A percentile compares a stretch with the other conserved stretches of the same genome.
phyloP scores from a whole-genome alignment of 2,329 filamentous ascomycete genomes.

The Arthrobotrys sinensis region DNA sequence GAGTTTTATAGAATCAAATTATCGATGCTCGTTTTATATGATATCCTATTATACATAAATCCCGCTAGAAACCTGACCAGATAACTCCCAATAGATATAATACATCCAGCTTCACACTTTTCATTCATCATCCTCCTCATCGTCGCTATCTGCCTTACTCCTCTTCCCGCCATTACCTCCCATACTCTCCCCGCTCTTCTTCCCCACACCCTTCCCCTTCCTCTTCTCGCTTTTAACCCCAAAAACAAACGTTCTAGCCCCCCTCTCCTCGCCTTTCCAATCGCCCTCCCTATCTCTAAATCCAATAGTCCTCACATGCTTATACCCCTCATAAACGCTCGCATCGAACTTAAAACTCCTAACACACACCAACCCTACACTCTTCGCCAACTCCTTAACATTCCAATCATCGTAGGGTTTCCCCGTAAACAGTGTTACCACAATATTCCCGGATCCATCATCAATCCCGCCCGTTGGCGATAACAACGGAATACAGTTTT shows the following conservation, averaged over 20 bases:
- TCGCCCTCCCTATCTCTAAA: conserved; percentile 61
- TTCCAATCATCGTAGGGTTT: conserved; percentile 98
- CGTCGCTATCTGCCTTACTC: conserved; percentile 8
- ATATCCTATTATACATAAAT: conserved; percentile 11
- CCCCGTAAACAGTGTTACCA: conserved; percentile 92
- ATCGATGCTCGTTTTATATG: not conserved
- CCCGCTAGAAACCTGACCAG: not conserved
- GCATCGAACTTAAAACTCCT: conserved; percentile 80
- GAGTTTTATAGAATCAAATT: conserved; percentile 13
- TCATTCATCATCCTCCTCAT: conserved; percentile 19
- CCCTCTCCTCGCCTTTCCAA: conserved; percentile 64
- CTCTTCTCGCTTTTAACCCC: conserved; percentile 49
- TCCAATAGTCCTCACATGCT: conserved; percentile 69
- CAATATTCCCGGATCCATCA: conserved; percentile 62
- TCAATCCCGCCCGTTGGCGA: conserved; percentile 64
- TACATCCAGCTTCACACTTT: not conserved
- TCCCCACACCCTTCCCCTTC: conserved; percentile 6
- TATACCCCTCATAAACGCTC: conserved; percentile 79
- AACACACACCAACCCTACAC: conserved; percentile 79
- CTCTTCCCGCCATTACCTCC: conserved; percentile 33
- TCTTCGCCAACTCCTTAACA: conserved; percentile 79
- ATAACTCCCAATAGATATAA: not conserved
- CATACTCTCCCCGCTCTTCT: not conserved
- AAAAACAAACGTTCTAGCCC: conserved; percentile 64
- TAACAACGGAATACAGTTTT: conserved; percentile 30